These are phyloP conservation scores for Backusella mclennaniae DNA, from an alignment of 192 early-diverging fungal genomes.

Conservation along the genomic window DNA sequence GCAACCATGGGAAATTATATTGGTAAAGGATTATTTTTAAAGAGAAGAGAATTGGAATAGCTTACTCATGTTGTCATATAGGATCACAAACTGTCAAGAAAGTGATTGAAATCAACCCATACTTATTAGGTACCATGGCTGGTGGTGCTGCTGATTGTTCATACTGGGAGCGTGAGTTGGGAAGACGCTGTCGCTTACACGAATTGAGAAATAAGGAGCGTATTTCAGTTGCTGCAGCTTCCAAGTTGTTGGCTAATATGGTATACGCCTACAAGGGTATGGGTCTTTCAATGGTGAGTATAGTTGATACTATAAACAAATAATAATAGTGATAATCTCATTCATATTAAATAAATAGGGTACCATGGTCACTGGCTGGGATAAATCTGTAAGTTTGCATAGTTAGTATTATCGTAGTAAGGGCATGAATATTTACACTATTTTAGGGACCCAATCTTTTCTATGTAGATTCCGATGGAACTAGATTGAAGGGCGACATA, in stretches of 20 bases:
- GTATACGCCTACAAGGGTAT: slow-evolving; percentile 98
- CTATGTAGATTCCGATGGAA: slow-evolving; percentile 97
- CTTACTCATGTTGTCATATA: no score
- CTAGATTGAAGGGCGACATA: slow-evolving; percentile 78
- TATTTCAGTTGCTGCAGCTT: slow-evolving; percentile 97
- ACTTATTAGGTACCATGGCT: slow-evolving; percentile 97
- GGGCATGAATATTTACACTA: background rate
- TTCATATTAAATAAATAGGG: slow-evolving; percentile 50
- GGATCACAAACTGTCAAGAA: slow-evolving; percentile 93
- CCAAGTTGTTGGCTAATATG: slow-evolving; percentile 95
- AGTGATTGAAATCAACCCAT: slow-evolving; percentile 99
- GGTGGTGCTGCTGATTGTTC: slow-evolving; percentile 99
- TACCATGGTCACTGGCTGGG: slow-evolving; percentile 99
- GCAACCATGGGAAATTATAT: slow-evolving; percentile 91
- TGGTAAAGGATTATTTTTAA: slow-evolving; percentile 45
- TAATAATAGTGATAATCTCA: background rate
- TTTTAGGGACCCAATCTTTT: slow-evolving; percentile 84
- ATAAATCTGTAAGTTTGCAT: slow-evolving; percentile 67
- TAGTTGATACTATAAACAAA: background rate
- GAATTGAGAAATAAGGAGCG: slow-evolving; percentile 98
- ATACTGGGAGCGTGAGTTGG: slow-evolving; percentile 98
- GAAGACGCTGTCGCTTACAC: slow-evolving; percentile 89
- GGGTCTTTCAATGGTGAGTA: slow-evolving; percentile 86
- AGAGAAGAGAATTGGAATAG: no score
- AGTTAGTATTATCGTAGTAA: background rate